Evolutionary conservation across 2,329 filamentous ascomycete genomes (phyloP), one percentile per base, ranked within the genome.

Genomic region (Tolypocladium guangdongense): DNA sequence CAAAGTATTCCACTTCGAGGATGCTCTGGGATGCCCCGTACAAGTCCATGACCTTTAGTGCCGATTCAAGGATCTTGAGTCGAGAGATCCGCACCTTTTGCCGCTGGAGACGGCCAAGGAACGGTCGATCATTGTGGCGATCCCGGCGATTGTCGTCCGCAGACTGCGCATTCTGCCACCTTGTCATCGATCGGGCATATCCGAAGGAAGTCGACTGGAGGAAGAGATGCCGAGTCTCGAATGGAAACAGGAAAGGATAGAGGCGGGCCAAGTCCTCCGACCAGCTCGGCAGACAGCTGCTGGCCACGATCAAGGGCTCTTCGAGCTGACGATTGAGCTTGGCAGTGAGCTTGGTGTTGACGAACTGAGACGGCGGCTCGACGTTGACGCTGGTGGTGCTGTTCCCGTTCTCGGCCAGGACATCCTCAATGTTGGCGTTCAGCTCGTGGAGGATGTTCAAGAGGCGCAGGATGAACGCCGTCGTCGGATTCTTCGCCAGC

Each of bases 1-100:
- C 93, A 61, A 99, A 99, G 65, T 99, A 99, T 64, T 99, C 95
- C 2, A 99, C 92, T 65, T 99, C 93, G 0, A 99, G 74, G 32
- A 97, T 88, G 66, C 92, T 97, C 55, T 95, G 89, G 1, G 92
- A 95, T n/a, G 89, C 89, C 0, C 93, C 93, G 63, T 99, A 99
- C 3, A 97, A 80, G 62, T 99, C 92, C 92, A 99, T 97, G 33
- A 99, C 93, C 70, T 99, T 99, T 68, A 97, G 78, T 0, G 93
- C 93, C 16, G 93, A 97, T 67, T 99, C 93, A 8, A 99, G 77
- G 47, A 99, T 96, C 63, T 95, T 90, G n/a, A 83, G 83, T 45
- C 93, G 83, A 6, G 92, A 96, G 56, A 99, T 97, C 46, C 93
- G 86, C n/a, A 99, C 92, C 70, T 99, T 99, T 65, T 99, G 93